Evolutionary conservation across 495 filamentous ascomycete genomes (phyloP).

Genomic region (Podospora sp.): DNA sequence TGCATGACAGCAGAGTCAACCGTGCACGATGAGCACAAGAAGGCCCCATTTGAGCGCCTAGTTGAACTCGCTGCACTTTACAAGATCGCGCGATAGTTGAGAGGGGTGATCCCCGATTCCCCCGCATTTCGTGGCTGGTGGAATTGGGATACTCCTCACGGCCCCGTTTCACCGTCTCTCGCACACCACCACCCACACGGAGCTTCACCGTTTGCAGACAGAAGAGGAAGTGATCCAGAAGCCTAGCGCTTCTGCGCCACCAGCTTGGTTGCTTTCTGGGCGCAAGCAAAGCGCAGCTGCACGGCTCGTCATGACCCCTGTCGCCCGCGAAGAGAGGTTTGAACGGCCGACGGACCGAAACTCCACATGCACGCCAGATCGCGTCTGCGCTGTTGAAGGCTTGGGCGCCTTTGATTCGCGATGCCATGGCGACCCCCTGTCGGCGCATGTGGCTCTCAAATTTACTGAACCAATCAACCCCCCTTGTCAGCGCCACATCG

Average conservation of each 20-base stretch:
- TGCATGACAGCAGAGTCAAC: constrained; percentile 1
- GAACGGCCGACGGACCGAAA: constrained; percentile 43
- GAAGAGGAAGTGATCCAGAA: constrained; percentile 18
- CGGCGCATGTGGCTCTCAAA: constrained; percentile 22
- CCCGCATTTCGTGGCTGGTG: background rate
- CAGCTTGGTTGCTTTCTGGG: constrained; percentile 29
- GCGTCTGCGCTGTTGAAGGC: constrained; percentile 30
- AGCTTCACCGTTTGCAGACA: background rate
- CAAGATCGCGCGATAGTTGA: background rate
- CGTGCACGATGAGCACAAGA: background rate
- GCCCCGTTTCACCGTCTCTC: background rate
- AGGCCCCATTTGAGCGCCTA: constrained; percentile 1
- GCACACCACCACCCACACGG: no score
- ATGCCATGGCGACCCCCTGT: constrained; percentile 12
- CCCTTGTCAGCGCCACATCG: constrained; percentile 23
- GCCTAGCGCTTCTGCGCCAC: constrained; percentile 32
- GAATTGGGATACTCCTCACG: background rate
- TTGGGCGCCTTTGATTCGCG: constrained; percentile 30
- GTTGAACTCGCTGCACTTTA: background rate
- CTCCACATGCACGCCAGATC: constrained; percentile 44
- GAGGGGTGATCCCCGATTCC: background rate
- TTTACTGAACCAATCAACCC: constrained; percentile 26
- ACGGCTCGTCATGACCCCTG: constrained; percentile 29
- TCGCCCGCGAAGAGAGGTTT: constrained; percentile 25
- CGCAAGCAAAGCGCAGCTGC: constrained; percentile 1